Conservation (phyloP, 352 stramenopile genomes). For the Phytophthora sansomeana region DNA sequence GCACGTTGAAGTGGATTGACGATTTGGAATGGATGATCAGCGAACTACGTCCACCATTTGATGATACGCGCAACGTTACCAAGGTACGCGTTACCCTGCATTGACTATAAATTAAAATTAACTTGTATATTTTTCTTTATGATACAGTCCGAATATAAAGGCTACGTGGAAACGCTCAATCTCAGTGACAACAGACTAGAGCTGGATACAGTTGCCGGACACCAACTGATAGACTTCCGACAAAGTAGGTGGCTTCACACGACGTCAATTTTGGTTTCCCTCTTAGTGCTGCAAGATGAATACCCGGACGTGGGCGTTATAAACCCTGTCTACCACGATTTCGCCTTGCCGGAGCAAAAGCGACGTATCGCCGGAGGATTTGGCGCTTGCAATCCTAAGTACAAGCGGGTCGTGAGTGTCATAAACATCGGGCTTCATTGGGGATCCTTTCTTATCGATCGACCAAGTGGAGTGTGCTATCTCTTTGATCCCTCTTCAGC, state of each 20-base stretch:
- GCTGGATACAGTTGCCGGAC: not conserved
- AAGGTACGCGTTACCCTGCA: conserved; percentile 6
- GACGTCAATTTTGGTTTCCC: conserved; percentile 2
- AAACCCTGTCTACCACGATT: conserved; percentile 16
- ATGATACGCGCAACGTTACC: not conserved
- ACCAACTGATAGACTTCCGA: conserved; percentile 9
- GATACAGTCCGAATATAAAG: conserved; percentile 12
- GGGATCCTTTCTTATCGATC: not conserved
- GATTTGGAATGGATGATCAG: conserved; percentile 1
- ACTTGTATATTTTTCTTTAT: not conserved
- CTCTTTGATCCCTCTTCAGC: conserved; percentile 2
- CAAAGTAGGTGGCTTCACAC: conserved; percentile 20
- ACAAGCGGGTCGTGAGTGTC: not conserved
- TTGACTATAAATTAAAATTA: not conserved
- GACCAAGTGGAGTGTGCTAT: not conserved
- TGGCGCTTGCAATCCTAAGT: not conserved
- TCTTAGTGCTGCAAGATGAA: not conserved
- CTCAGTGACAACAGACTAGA: not conserved
- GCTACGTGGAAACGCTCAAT: conserved; percentile 9
- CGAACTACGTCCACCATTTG: not conserved
- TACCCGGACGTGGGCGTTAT: conserved; percentile 10
- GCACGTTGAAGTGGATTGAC: conserved; percentile 6
- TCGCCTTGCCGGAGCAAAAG: conserved; percentile 10
- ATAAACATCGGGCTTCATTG: not conserved
- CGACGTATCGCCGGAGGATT: not conserved